phyloP scores from a whole-genome alignment of 139 green algal genomes.

The Chlorella sp. region DNA sequence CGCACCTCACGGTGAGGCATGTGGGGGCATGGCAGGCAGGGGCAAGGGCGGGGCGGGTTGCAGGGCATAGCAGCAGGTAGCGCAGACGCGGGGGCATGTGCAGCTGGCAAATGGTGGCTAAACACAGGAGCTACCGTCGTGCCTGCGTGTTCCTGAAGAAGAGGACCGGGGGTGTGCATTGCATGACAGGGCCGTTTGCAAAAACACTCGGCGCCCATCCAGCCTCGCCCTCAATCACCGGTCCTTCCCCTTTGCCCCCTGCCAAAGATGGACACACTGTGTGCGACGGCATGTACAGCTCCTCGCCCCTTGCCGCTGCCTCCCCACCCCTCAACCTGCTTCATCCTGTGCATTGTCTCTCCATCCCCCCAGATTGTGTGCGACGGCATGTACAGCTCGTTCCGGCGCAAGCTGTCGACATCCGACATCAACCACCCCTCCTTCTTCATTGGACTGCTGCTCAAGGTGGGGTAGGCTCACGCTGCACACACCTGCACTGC shows the following conservation, averaged over 20 bases:
- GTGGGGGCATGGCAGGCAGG: too few relatives aligned
- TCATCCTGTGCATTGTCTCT: neutral
- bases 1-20: constrained; percentile 79
- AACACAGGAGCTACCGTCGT: too few relatives aligned
- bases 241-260: neutral
- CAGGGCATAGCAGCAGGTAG: too few relatives aligned
- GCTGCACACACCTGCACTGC: too few relatives aligned
- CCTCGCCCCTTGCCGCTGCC: constrained; percentile 55
- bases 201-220: neutral
- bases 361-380: constrained; percentile 76
- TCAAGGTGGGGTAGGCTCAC: constrained; percentile 59
- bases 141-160: too few relatives aligned
- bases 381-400: constrained; percentile 97
- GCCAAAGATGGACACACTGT: neutral
- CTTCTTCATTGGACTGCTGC: constrained; percentile 95
- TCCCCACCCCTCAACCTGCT: neutral
- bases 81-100: too few relatives aligned
- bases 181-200: too few relatives aligned
- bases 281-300: constrained; percentile 98
- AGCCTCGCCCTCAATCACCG: neutral
- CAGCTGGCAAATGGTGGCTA: too few relatives aligned
- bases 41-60: too few relatives aligned
- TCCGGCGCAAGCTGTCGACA: constrained; percentile 80
- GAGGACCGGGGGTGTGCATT: too few relatives aligned
- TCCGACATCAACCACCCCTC: constrained; percentile 84